These are phyloP conservation scores for Leersia perrieri DNA, from an alignment of 176 grass and related monocot genomes.

Conservation along the genomic window DNA sequence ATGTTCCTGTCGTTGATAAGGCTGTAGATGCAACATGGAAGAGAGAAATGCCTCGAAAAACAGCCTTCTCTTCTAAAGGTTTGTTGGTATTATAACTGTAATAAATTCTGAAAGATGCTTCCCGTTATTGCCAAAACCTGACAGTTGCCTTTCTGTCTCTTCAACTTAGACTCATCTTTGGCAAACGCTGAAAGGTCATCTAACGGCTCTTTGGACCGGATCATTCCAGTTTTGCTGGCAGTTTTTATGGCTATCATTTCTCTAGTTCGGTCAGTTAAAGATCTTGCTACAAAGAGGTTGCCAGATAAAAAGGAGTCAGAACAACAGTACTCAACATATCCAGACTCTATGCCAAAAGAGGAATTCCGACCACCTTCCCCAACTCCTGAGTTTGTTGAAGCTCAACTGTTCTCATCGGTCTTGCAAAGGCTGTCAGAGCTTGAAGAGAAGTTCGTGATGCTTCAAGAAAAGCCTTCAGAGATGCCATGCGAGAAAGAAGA, in stretches of 20 bases:
- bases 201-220: constrained; percentile 26
- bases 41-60: constrained; percentile 49
- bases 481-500: constrained; percentile 99
- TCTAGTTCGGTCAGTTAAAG: constrained; percentile 47
- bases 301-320: constrained; percentile 35
- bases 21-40: constrained; percentile 84
- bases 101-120: background rate
- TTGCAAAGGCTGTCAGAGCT: constrained; percentile 78
- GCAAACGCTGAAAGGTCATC: constrained; percentile 1
- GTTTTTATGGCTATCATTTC: constrained; percentile 49
- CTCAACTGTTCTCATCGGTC: constrained; percentile 55
- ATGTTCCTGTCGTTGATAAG: constrained; percentile 90
- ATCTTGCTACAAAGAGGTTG: constrained; percentile 47
- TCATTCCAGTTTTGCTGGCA: constrained; percentile 41
- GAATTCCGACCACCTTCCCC: constrained; percentile 76
- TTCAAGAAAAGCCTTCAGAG: constrained; percentile 83
- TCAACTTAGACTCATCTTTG: constrained; percentile 36
- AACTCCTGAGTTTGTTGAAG: constrained; percentile 59
- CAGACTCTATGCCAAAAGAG: constrained; percentile 42
- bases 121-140: background rate
- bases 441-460: constrained; percentile 80
- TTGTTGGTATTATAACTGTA: background rate
- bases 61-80: constrained; percentile 46
- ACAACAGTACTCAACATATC: constrained; percentile 22
- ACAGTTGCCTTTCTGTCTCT: constrained; percentile 17